These are phyloP conservation scores for Cutaneotrichosporon curvatum DNA, from an alignment of 1,284 basidiomycete genomes.

Conservation along the genomic window DNA sequence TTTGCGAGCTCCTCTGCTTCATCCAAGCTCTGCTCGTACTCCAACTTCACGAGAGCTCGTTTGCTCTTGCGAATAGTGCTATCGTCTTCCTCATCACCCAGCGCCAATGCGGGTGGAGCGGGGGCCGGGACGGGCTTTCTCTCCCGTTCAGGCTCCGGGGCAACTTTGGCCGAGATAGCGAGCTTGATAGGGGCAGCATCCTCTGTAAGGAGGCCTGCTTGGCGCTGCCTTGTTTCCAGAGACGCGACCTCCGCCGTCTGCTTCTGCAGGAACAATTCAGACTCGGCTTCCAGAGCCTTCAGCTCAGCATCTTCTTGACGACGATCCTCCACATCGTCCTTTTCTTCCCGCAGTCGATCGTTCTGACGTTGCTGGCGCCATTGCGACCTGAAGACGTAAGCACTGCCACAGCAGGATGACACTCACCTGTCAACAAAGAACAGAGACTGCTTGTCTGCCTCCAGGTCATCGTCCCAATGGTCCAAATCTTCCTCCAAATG, in stretches of 20 bases:
- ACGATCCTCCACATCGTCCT: conserved; percentile 73
- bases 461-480: conserved; percentile 84
- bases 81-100: conserved; percentile 73
- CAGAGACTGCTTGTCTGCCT: conserved; percentile 53
- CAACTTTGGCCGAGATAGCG: conserved; percentile 52
- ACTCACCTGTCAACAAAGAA: conserved; percentile 73
- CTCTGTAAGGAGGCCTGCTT: conserved; percentile 78
- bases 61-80: conserved; percentile 63
- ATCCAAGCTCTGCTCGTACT: conserved; percentile 51
- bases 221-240: conserved; percentile 74
- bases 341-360: conserved; percentile 63
- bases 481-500: conserved; percentile 67
- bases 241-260: conserved; percentile 89
- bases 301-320: conserved; percentile 72
- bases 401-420: conserved; percentile 17
- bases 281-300: conserved; percentile 73
- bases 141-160: conserved; percentile 14
- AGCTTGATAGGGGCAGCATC: conserved; percentile 80
- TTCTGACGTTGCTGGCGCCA: conserved; percentile 67
- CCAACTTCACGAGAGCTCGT: conserved; percentile 72
- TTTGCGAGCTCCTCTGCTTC: conserved; percentile 50
- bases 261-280: conserved; percentile 74
- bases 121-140: conserved; percentile 44
- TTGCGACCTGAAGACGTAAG: conserved; percentile 51
- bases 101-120: no score